These are phyloP conservation scores for Vitis hybrid DNA, from an alignment of 177 flowering plant genomes.

Conservation along the genomic window DNA sequence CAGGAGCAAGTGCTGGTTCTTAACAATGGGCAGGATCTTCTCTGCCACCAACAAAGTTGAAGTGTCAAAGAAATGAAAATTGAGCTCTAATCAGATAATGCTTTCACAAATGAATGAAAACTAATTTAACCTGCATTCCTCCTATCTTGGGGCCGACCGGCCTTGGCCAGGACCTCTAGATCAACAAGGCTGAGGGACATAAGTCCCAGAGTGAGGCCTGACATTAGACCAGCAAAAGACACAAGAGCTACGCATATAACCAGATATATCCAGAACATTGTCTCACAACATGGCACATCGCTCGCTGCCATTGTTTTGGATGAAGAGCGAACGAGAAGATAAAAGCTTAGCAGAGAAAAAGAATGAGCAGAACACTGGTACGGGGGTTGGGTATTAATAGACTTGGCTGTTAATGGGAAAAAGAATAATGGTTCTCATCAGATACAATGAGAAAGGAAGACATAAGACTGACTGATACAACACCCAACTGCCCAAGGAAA, in stretches of 20 bases:
- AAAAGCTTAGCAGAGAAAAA: too few relatives aligned
- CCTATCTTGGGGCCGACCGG: constrained; percentile 45
- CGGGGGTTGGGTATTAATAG: neutral
- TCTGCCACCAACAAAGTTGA: neutral
- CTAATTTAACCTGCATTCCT: constrained; percentile 37
- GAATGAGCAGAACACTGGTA: neutral
- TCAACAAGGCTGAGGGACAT: constrained; percentile 56
- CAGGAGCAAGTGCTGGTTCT: constrained; percentile 59
- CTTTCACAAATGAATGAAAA: neutral
- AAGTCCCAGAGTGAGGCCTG: constrained; percentile 59
- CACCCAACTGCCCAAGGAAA: neutral
- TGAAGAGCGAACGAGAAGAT: too few relatives aligned
- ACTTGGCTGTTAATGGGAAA: neutral
- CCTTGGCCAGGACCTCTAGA: constrained; percentile 52
- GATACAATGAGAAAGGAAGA: neutral
- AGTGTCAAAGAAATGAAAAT: neutral
- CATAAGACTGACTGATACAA: neutral
- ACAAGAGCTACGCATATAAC: constrained; percentile 30
- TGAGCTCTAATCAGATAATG: neutral
- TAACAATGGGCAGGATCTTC: constrained; percentile 47
- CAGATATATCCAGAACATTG: constrained; percentile 34
- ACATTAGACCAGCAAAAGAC: constrained; percentile 53
- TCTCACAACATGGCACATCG: constrained; percentile 34
- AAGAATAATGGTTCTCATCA: neutral
- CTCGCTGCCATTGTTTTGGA: constrained; percentile 1